Base-by-base conservation (phyloP, 2,329 filamentous ascomycete genomes). In the Colletotrichum ledebouriae region DNA sequence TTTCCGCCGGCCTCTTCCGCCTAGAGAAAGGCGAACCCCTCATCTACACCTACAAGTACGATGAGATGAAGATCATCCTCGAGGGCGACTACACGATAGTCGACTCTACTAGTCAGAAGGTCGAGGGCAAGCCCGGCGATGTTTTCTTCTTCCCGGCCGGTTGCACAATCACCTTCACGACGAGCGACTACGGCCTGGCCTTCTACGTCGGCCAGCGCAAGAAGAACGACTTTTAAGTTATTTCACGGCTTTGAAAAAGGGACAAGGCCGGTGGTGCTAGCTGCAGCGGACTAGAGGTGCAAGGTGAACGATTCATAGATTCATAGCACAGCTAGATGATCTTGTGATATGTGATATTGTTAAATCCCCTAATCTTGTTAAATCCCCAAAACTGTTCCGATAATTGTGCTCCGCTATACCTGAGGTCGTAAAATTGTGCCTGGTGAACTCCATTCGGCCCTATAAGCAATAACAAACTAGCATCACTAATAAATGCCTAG, bases 21-120 rank as follows among this genome's bases (percentile, higher is more conserved):
- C 82, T 92, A 11, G 88, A 91, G 73, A 89, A 90, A 72, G 89
- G 90, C 73, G 88, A 88, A 3, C 87, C 89, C 2, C 83, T 92
- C 17, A 87, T 89, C 9, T 92, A 92, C 80, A 87, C 85, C 37
- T 92, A 92, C 78, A 88, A 83, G 46, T 92, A 92, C 78, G 86
- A 92, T 74, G 90, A 92, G 81, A 90, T 91, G 87, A 92, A 92
- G 82, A 90, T 92, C 75, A 89, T 92, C 71, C 78, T 92, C 10
- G 89, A 92, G 73, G 90, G 90, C 13, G 83, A 86, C 72, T 91
- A 89, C 74, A 85, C 88, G 70, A 90, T 92, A 73, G 82, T 81
- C 34, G 90, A 92, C 71, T 86, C 86, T 76, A 87, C 87, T 2
- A 90, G 89, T 42, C 80, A 84, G 71, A 85, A 84, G 71, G 87